These are phyloP conservation scores for Fusarium napiforme DNA, from an alignment of 2,329 filamentous ascomycete genomes.

Conservation along the genomic window DNA sequence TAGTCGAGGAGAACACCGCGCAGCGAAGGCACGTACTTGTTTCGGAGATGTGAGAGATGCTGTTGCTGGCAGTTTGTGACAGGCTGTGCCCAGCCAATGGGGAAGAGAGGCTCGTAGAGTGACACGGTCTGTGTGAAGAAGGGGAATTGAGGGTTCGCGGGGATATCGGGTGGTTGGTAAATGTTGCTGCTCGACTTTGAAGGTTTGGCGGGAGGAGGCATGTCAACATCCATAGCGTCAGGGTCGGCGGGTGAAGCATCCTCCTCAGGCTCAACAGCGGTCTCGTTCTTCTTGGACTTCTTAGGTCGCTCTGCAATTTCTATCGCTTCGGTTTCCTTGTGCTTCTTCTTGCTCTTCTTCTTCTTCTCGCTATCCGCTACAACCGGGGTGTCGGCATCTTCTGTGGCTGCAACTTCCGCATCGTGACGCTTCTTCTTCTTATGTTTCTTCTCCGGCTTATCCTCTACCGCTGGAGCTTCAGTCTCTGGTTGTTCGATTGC, in stretches of 20 bases:
- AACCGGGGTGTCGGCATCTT: constrained; percentile 16
- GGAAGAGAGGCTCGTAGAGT: constrained; percentile 80
- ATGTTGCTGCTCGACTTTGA: constrained; percentile 47
- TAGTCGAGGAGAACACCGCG: constrained; percentile 81
- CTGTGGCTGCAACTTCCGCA: constrained; percentile 16
- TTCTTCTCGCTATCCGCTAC: constrained; percentile 39
- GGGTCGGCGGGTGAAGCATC: constrained; percentile 34
- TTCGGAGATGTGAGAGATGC: constrained; percentile 78
- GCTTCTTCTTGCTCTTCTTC: constrained; percentile 48
- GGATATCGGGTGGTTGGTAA: constrained; percentile 53
- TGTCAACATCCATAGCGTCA: constrained; percentile 56
- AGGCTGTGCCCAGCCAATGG: constrained; percentile 75
- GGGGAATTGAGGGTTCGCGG: constrained; percentile 65
- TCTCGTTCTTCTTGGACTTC: constrained; percentile 45
- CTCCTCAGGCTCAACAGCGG: constrained; percentile 14
- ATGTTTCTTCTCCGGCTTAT: constrained; percentile 44
- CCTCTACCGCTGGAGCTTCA: constrained; percentile 18
- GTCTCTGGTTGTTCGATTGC: constrained; percentile 8
- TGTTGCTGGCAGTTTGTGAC: constrained; percentile 78
- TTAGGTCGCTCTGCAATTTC: constrained; percentile 42
- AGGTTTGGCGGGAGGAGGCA: constrained; percentile 44
- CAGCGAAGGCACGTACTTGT: constrained; percentile 79
- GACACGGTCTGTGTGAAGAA: constrained; percentile 84
- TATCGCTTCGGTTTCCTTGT: constrained; percentile 37
- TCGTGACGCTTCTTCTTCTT: constrained; percentile 49